Percentiles rank a stretch among this genome's conserved stretches.
These are phyloP conservation scores for Cyberlindnera lachancei DNA, from an alignment of 805 yeast genomes.

Conservation along the genomic window DNA sequence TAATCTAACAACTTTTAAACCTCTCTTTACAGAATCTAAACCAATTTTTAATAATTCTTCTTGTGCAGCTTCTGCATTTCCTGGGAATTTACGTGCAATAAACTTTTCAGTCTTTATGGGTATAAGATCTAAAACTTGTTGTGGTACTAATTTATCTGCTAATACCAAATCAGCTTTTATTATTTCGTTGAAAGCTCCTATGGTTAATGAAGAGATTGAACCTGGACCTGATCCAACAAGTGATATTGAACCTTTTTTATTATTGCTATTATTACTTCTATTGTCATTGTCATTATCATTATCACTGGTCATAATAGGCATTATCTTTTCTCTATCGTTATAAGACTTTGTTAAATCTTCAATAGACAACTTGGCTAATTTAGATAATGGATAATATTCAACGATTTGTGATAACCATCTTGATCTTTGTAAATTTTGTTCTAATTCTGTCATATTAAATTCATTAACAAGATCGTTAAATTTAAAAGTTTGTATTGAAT, in stretches of 20 bases:
- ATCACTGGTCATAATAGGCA: too few relatives aligned
- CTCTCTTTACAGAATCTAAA: slow-evolving; percentile 50
- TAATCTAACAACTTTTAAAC: slow-evolving; percentile 75
- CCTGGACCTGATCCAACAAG: slow-evolving; percentile 97
- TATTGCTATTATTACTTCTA: not conserved
- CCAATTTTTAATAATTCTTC: slow-evolving; percentile 74
- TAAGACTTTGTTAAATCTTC: slow-evolving; percentile 47
- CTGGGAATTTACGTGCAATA: slow-evolving; percentile 92
- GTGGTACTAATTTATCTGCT: slow-evolving; percentile 91
- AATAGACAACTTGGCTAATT: slow-evolving; percentile 52
- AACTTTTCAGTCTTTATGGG: slow-evolving; percentile 69
- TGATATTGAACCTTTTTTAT: slow-evolving; percentile 51
- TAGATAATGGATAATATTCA: slow-evolving; percentile 76
- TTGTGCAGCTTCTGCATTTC: slow-evolving; percentile 93
- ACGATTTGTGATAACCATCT: slow-evolving; percentile 87
- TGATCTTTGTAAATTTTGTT: slow-evolving; percentile 50
- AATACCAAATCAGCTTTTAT: slow-evolving; percentile 74
- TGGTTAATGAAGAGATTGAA: slow-evolving; percentile 67
- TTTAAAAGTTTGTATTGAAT: slow-evolving; percentile 50
- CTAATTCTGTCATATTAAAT: slow-evolving; percentile 44
- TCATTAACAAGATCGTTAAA: slow-evolving; percentile 60
- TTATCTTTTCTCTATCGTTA: slow-evolving; percentile 1
- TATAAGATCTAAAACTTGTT: slow-evolving; percentile 73
- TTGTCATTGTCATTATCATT: not conserved
- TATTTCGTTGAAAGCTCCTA: slow-evolving; percentile 79